Evolutionary conservation across 1,284 basidiomycete genomes (phyloP), one percentile per base, ranked within the genome.

Genomic region (Fomitopsis schrenkii): DNA sequence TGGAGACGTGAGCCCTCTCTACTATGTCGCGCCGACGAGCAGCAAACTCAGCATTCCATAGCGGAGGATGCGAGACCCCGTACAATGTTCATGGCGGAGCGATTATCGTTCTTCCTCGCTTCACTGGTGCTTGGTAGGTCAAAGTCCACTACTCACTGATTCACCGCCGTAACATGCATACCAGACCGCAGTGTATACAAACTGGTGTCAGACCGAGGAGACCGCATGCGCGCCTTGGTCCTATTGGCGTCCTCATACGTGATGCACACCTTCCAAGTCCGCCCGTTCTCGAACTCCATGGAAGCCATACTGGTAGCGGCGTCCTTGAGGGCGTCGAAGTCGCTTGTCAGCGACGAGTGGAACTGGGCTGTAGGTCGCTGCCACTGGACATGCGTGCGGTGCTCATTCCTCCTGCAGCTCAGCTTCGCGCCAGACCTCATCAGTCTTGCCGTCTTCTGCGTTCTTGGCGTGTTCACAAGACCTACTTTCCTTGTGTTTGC

Each of bases 201-300:
- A 48, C 66, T 79, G 10, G 64, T 73, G 6, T 64, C 71, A 1
- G 55, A 55, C 22, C 59, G 9, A 3, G 54, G 59, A 22, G 35
- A 62, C n/a, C 70, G 72, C 7, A 58, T 64, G 19, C 48, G 65
- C 40, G 71, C 71, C 26, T 59, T 77, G 9, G 55, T 75, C n/a
- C 66, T 79, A 8, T 62, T 79, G n/a, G 75, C 70, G 0, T 77
- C 77, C 9, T 79, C 77, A 36, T 72, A 78, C 44, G 72, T 77
- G 57, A 66, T 70, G 38, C 70, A 70, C 55, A 77, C 77, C 2
- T 77, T 77, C 52, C 78, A 79, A 63, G 62, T 77, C 28, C 71
- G 77, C 41, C 76, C 77, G 2, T 79, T 79, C 60, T 76, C 78
- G 22, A 79, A 78, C 58, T 73, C 76, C 3, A 61, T 77, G 3